These are phyloP conservation scores for Podaxis pistillaris DNA, from an alignment of 768 basidiomycete genomes.

Conservation along the genomic window DNA sequence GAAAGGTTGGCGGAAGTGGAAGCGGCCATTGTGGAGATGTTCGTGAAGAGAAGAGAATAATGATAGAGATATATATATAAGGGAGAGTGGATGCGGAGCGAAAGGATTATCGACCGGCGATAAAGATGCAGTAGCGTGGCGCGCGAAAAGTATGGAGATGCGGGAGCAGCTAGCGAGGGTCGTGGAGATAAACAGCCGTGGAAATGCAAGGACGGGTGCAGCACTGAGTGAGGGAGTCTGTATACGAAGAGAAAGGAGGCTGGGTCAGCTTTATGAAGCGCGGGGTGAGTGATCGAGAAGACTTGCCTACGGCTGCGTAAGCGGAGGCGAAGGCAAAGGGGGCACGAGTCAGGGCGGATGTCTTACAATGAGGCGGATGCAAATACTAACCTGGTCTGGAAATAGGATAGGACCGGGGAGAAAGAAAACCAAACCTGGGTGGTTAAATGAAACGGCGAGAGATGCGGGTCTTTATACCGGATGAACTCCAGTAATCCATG, in stretches of 20 bases:
- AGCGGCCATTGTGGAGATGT: slow-evolving; percentile 34
- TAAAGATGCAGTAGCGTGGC: slow-evolving; percentile 28
- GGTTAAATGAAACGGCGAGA: neutral
- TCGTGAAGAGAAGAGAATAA: slow-evolving; percentile 19
- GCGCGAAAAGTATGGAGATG: slow-evolving; percentile 22
- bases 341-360: slow-evolving; percentile 14
- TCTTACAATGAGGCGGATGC: slow-evolving; percentile 12
- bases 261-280: slow-evolving; percentile 15
- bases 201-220: slow-evolving; percentile 6
- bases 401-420: slow-evolving; percentile 19
- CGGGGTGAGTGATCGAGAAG: slow-evolving; percentile 16
- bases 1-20: slow-evolving; percentile 51
- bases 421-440: slow-evolving; percentile 28
- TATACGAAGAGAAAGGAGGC: slow-evolving; percentile 14
- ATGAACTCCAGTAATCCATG: neutral
- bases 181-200: slow-evolving; percentile 19
- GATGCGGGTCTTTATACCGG: slow-evolving; percentile 10
- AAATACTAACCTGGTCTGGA: slow-evolving; percentile 22
- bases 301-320: slow-evolving; percentile 15
- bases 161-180: slow-evolving; percentile 32
- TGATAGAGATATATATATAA: slow-evolving; percentile 14
- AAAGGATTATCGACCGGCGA: slow-evolving; percentile 64
- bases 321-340: slow-evolving; percentile 15
- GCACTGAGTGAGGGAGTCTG: slow-evolving; percentile 13
- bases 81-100: slow-evolving; percentile 21